These are phyloP conservation scores for Angophora floribunda DNA, from an alignment of 345 rosid genomes.

Conservation along the genomic window DNA sequence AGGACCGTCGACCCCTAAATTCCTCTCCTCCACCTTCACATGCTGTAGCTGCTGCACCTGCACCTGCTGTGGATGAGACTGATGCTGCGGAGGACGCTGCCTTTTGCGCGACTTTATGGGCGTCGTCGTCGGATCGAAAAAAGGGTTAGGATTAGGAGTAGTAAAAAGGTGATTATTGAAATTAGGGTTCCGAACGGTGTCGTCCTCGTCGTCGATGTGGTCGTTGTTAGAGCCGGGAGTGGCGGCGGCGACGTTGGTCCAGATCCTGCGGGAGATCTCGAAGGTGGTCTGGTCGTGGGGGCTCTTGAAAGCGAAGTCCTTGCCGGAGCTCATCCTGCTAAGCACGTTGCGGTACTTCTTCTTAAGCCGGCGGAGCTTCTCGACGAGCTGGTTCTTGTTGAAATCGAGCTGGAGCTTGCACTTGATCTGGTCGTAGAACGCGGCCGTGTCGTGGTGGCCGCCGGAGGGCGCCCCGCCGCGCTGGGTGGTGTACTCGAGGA, in stretches of 20 bases:
- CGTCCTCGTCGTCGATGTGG: slow-evolving; percentile 69
- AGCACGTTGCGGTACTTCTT: slow-evolving; percentile 85
- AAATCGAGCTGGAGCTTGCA: slow-evolving; percentile 93
- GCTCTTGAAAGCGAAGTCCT: slow-evolving; percentile 77
- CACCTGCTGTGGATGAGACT: not conserved
- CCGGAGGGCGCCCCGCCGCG: slow-evolving; percentile 19
- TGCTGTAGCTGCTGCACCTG: not conserved
- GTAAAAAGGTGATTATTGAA: slow-evolving; percentile 14
- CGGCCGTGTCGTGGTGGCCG: slow-evolving; percentile 69
- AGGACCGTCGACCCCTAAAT: not conserved
- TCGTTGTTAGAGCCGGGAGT: slow-evolving; percentile 37
- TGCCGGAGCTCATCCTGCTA: slow-evolving; percentile 68
- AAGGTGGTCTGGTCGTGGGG: slow-evolving; percentile 92
- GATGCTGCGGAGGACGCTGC: not conserved
- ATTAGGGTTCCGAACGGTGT: not conserved
- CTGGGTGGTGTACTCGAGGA: slow-evolving; percentile 60
- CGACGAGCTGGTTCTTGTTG: slow-evolving; percentile 94
- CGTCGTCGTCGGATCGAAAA: not conserved
- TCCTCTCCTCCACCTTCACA: slow-evolving; percentile 46
- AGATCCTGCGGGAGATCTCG: slow-evolving; percentile 93
- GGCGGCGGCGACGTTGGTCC: slow-evolving; percentile 36
- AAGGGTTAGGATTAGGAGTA: slow-evolving; percentile 6
- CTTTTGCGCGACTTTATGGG: not conserved
- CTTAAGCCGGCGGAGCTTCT: slow-evolving; percentile 87
- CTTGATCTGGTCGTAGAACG: slow-evolving; percentile 91